Evolutionary conservation across 139 green algal genomes (phyloP), one percentile per base, ranked within the genome.

Genomic region (Desmodesmus armatus): DNA sequence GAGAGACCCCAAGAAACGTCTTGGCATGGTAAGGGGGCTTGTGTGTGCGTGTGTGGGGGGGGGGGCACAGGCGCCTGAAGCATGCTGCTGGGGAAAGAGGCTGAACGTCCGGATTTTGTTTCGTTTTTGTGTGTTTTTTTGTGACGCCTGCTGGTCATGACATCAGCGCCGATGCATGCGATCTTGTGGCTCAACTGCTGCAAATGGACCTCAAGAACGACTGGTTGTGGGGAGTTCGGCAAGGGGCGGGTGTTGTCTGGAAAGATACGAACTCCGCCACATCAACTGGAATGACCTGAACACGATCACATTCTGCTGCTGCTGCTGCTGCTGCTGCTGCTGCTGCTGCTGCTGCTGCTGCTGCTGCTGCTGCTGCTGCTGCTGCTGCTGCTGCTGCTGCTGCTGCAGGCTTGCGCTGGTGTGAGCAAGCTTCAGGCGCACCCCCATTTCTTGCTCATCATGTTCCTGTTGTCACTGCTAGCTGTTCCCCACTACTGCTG

Each of bases 381-480:
- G 6, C 60, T 35, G 23, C 77, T 75, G 67, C 37, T 75, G 67
- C 67, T 75, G 66, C 66, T 75, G 67, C 67, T 49, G 3, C 5
- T 63, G 3, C 44, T 31, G 13, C 80, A 85, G 80, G 47, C 3
- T 21, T 63, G 31, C 31, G 82, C 33, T 31, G 87, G 72, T 51
- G 83, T 63, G 63, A 76, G 29, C 40, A 76, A 17, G 82, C 80
- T 97, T 15, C 95, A 93, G 88, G 62, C 49, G 2, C 93, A 97
- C 84, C 86, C 89, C 47, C 96, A 89, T 85, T 96, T 97, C 72
- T 72, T 40, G 2, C 62, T 49, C 41, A 88, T 96, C 31, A 84
- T 35, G 58, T 23, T 67, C 47, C 47, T 58, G 47, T 15, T 58
- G 47, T 58, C 47, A 11, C 58, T 23, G 58, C 58, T 31, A 23